These are phyloP conservation scores for Sclerotinia subarctica DNA, from an alignment of 2,329 filamentous ascomycete genomes.

Conservation along the genomic window DNA sequence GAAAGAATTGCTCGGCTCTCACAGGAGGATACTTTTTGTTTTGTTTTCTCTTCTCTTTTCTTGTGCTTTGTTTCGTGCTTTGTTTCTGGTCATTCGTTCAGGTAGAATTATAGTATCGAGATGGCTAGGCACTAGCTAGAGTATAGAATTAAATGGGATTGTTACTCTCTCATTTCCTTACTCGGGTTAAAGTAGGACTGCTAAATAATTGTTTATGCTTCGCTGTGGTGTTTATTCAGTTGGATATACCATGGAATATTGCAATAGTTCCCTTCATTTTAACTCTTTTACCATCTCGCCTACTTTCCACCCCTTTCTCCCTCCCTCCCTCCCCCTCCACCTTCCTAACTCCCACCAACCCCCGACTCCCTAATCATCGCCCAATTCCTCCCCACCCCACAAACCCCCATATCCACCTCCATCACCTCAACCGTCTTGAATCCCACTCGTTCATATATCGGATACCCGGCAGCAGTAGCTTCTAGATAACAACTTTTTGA, in stretches of 20 bases:
- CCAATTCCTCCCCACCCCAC: constrained; percentile 29
- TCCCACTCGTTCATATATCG: constrained; percentile 42
- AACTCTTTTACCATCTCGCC: not conserved
- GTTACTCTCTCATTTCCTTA: not conserved
- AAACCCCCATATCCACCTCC: constrained; percentile 34
- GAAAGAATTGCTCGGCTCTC: not conserved
- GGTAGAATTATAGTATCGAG: not conserved
- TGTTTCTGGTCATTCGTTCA: not conserved
- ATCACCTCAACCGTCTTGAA: constrained; percentile 40
- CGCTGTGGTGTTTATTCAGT: too few relatives aligned
- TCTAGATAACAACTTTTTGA: constrained; percentile 40
- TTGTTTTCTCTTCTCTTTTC: not conserved
- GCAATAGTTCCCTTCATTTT: too few relatives aligned
- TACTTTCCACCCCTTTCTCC: not conserved
- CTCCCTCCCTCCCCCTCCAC: not conserved
- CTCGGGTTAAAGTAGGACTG: too few relatives aligned
- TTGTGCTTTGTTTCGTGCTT: not conserved
- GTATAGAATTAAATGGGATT: not conserved
- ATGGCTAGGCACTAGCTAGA: not conserved
- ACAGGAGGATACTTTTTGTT: not conserved
- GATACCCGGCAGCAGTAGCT: constrained; percentile 40
- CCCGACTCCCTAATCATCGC: constrained; percentile 36
- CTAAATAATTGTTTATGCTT: too few relatives aligned
- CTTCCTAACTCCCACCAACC: not conserved
- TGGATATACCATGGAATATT: too few relatives aligned